Conservation (phyloP, 75 land plant genomes). For the Selaginella moellendorffii region DNA sequence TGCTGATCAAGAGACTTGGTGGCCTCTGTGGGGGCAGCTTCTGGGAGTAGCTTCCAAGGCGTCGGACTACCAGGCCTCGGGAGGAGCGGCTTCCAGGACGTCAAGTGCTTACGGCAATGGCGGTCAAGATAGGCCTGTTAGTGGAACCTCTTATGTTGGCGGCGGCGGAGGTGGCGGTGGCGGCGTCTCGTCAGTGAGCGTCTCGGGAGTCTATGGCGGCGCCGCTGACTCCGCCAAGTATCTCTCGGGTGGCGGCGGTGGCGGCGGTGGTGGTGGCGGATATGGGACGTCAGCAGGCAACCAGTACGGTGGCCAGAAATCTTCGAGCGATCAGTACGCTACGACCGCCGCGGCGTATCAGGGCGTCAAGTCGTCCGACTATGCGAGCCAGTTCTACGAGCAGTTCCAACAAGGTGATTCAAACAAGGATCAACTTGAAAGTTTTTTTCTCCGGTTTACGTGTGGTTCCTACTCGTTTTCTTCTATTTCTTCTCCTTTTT, state of each 20-base stretch:
- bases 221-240: too few species aligned
- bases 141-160: too few species aligned
- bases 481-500: background rate
- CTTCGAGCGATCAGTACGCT: too few species aligned
- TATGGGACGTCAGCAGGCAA: too few species aligned
- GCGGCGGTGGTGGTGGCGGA: too few species aligned
- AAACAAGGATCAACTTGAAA: too few species aligned
- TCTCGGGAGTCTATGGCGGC: background rate
- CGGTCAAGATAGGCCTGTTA: background rate
- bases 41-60: background rate
- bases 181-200: background rate
- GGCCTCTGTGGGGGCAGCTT: background rate
- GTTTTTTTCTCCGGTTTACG: too few species aligned
- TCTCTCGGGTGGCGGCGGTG: too few species aligned
- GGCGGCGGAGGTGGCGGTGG: background rate
- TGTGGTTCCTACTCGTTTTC: too few species aligned
- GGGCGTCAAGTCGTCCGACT: too few species aligned
- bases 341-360: too few species aligned
- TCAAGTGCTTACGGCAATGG: background rate
- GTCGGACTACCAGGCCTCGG: background rate
- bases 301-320: too few species aligned
- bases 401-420: background rate
- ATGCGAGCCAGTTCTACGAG: background rate
- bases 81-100: background rate
- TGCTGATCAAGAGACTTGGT: background rate